These are phyloP conservation scores for Podaxis sp. DNA, from an alignment of 768 basidiomycete genomes.

Conservation along the genomic window DNA sequence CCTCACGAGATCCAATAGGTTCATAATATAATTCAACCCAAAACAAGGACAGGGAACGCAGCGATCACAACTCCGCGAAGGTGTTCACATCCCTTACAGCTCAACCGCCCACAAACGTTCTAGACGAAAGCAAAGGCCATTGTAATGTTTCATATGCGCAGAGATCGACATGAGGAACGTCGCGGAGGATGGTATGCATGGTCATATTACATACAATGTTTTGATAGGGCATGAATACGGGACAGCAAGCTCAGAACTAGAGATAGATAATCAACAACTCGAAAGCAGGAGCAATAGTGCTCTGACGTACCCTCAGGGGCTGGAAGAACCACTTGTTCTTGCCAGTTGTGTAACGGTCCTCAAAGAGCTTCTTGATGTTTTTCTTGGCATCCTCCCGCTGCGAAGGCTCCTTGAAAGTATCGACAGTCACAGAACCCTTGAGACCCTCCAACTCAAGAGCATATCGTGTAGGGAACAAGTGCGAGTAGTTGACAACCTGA, in stretches of 20 bases:
- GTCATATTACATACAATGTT: conserved; percentile 16
- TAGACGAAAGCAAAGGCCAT: not conserved
- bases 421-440: conserved; percentile 80
- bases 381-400: conserved; percentile 96
- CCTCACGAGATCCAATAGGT: too few species aligned
- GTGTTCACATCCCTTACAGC: not conserved
- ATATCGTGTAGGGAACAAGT: conserved; percentile 99
- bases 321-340: conserved; percentile 99
- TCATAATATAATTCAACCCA: not conserved
- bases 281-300: not conserved
- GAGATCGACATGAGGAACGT: not conserved
- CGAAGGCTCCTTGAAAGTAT: conserved; percentile 97
- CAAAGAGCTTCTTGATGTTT: conserved; percentile 92
- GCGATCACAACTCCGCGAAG: not conserved
- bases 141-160: conserved; percentile 4
- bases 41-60: not conserved
- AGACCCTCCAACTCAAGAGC: conserved; percentile 93
- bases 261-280: not conserved
- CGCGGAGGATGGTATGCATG: conserved; percentile 8
- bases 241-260: conserved; percentile 11
- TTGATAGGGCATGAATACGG: conserved; percentile 10
- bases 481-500: conserved; percentile 95
- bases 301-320: conserved; percentile 64
- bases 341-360: conserved; percentile 90
- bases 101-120: not conserved